phyloP scores from a whole-genome alignment of 495 filamentous ascomycete species.

The Haplographium delicatum region DNA sequence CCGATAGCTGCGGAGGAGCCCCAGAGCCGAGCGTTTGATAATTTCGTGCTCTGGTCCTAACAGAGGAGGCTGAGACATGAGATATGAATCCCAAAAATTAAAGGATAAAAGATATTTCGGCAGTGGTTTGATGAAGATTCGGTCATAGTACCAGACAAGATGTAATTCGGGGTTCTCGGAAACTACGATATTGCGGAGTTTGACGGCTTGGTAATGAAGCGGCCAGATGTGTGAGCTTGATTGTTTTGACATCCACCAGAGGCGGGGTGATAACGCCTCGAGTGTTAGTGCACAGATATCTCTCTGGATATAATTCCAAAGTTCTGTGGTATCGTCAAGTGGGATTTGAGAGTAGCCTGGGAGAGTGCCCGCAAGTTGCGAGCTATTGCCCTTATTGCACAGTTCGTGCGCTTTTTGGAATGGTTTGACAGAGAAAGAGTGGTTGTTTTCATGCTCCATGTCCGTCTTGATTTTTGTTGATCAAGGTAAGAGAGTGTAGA shows the following conservation, averaged over 20 bases:
- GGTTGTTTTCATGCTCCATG: too few species aligned
- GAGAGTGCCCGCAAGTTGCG: too few species aligned
- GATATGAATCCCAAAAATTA: slow-evolving; percentile 39
- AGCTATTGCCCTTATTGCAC: too few species aligned
- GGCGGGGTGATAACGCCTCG: slow-evolving; percentile 18
- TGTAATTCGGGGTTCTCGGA: slow-evolving; percentile 48
- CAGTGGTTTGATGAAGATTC: slow-evolving; percentile 54
- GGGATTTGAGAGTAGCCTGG: neutral
- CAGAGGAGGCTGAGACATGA: slow-evolving; percentile 19
- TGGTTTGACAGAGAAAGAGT: too few species aligned
- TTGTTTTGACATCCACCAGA: slow-evolving; percentile 33
- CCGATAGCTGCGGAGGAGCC: slow-evolving; percentile 37
- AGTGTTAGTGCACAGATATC: neutral
- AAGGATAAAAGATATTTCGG: slow-evolving; percentile 43
- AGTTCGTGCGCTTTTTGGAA: too few species aligned
- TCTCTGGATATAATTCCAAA: neutral
- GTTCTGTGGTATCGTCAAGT: neutral
- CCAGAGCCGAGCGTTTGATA: slow-evolving; percentile 25
- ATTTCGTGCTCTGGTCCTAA: neutral
- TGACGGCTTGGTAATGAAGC: slow-evolving; percentile 37
- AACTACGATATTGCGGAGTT: slow-evolving; percentile 39
- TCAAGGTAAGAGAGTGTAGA: too few species aligned
- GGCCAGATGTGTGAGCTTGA: slow-evolving; percentile 27
- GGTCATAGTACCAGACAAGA: slow-evolving; percentile 47
- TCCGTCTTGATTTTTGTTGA: too few species aligned